A percentile compares a stretch with the other conserved stretches of the same genome.
Conservation (phyloP, 345 rosid species). For the Populus ilicifolia region DNA sequence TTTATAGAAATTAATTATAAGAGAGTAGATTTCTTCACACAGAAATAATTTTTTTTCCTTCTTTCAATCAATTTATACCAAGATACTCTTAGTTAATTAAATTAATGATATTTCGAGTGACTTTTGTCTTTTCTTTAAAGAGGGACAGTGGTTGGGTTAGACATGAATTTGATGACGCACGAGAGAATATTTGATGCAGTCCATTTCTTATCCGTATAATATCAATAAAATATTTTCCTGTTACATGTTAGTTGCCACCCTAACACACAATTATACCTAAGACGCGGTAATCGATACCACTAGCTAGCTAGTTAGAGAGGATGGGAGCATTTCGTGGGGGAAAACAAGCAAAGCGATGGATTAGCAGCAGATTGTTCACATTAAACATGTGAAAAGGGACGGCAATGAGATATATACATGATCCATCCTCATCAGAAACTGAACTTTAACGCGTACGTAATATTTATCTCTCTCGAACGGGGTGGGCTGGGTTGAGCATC, state of each 20-base stretch:
- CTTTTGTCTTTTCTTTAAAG: too few relatives aligned
- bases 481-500: background rate
- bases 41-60: too few relatives aligned
- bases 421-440: background rate
- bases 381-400: background rate
- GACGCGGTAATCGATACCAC: too few relatives aligned
- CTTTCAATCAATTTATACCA: too few relatives aligned
- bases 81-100: background rate
- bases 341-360: background rate
- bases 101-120: too few relatives aligned
- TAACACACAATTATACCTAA: background rate
- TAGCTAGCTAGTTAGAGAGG: background rate
- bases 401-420: background rate
- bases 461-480: background rate
- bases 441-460: background rate
- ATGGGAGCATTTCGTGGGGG: background rate
- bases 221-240: too few relatives aligned
- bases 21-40: too few relatives aligned
- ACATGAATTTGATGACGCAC: background rate
- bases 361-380: too few relatives aligned
- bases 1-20: too few relatives aligned
- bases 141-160: background rate
- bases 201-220: too few relatives aligned
- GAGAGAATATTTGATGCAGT: background rate
- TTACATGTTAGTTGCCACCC: background rate